Evolutionary conservation across 495 filamentous ascomycete species (phyloP).

Genomic region (Neurospora sp.): DNA sequence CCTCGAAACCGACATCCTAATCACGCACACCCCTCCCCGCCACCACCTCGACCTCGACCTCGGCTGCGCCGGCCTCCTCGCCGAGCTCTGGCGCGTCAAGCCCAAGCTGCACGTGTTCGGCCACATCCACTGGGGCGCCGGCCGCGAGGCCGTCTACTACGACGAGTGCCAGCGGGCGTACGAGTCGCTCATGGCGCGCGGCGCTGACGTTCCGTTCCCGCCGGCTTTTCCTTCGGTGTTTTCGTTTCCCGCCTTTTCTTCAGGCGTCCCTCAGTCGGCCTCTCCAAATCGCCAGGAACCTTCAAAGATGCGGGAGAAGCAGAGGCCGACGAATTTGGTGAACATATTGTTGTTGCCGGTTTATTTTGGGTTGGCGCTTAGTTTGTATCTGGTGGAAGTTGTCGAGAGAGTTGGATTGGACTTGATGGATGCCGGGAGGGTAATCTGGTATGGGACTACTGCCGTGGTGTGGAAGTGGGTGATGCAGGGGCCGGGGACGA

Average conservation of each 20-base stretch:
- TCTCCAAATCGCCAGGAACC: background rate
- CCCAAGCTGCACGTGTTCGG: conserved; percentile 82
- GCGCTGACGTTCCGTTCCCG: background rate
- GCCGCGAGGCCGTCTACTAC: conserved; percentile 60
- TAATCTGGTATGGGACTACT: conserved; percentile 51
- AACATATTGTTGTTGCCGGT: background rate
- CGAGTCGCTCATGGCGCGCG: conserved; percentile 47
- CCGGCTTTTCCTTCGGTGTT: background rate
- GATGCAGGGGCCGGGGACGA: conserved; percentile 46
- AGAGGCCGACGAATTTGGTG: background rate
- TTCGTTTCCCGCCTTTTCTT: background rate
- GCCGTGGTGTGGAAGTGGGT: conserved; percentile 67
- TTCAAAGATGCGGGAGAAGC: background rate
- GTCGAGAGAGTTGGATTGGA: conserved; percentile 2
- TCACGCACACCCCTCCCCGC: conserved; percentile 66
- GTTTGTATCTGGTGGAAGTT: background rate
- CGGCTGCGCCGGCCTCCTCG: conserved; percentile 65
- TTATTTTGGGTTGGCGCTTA: background rate
- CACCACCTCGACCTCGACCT: conserved; percentile 68
- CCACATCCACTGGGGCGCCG: conserved; percentile 68
- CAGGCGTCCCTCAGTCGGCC: background rate
- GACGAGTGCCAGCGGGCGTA: conserved; percentile 64
- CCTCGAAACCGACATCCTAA: conserved; percentile 62
- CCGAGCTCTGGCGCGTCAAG: conserved; percentile 67
- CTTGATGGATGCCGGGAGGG: conserved; percentile 45